phyloP scores from a whole-genome alignment of 306 rosid genomes.

The Gleditsia sinensis region DNA sequence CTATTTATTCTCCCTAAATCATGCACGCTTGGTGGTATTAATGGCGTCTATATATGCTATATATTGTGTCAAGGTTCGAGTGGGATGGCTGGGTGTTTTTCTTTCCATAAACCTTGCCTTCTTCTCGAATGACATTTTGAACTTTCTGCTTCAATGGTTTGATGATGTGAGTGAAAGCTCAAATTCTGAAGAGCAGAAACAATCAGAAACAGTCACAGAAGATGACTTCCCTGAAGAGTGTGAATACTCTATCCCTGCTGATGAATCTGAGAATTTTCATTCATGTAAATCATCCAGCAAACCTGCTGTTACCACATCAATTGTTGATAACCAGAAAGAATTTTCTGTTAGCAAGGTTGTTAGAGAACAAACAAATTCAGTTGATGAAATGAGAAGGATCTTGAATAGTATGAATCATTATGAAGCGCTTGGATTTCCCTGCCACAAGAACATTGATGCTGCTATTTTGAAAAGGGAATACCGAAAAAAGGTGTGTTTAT shows the following conservation, averaged over 20 bases:
- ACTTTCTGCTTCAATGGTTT: slow-evolving; percentile 85
- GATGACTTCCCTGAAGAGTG: slow-evolving; percentile 75
- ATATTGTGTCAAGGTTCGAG: slow-evolving; percentile 82
- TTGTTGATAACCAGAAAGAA: slow-evolving; percentile 57
- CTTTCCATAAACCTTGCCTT: slow-evolving; percentile 84
- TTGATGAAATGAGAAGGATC: slow-evolving; percentile 87
- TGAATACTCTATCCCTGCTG: slow-evolving; percentile 65
- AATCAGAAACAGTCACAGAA: slow-evolving; percentile 64
- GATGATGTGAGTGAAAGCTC: slow-evolving; percentile 76
- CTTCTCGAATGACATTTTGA: slow-evolving; percentile 78
- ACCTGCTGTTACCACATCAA: slow-evolving; percentile 56
- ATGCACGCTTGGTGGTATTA: slow-evolving; percentile 89
- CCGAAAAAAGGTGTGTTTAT: slow-evolving; percentile 64
- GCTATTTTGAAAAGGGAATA: slow-evolving; percentile 76
- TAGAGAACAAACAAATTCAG: slow-evolving; percentile 57
- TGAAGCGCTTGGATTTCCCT: slow-evolving; percentile 79
- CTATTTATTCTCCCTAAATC: slow-evolving; percentile 88
- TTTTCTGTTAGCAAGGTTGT: slow-evolving; percentile 56
- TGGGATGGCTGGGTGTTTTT: slow-evolving; percentile 92
- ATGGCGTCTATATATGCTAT: slow-evolving; percentile 72
- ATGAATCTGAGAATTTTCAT: slow-evolving; percentile 69
- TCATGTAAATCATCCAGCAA: slow-evolving; percentile 75
- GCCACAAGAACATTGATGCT: slow-evolving; percentile 79
- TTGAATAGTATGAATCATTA: slow-evolving; percentile 73
- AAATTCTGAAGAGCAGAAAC: slow-evolving; percentile 77